Conservation (phyloP, 352 stramenopile species). For the Phytophthora boehmeriae region DNA sequence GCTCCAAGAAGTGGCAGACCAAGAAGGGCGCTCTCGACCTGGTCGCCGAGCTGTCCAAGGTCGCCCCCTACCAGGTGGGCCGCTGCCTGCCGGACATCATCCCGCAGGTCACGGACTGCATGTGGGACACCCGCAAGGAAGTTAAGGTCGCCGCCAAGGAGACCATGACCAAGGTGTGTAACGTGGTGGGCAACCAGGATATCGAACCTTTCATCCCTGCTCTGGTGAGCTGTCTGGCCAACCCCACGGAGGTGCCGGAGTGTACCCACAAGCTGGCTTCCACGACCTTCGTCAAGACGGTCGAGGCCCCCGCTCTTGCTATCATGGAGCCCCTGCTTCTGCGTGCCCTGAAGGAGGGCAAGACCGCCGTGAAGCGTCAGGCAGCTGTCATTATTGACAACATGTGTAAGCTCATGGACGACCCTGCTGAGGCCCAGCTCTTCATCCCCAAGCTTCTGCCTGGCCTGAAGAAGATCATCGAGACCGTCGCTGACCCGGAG, state of each 20-base stretch:
- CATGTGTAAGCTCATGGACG: conserved; percentile 99
- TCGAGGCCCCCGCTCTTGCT: conserved; percentile 95
- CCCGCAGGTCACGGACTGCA: conserved; percentile 96
- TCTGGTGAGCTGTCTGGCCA: conserved; percentile 97
- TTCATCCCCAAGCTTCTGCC: conserved; percentile 98
- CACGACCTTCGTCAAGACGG: conserved; percentile 99
- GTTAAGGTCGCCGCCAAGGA: conserved; percentile 95
- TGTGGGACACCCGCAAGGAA: conserved; percentile 99
- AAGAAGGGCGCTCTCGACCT: conserved; percentile 96
- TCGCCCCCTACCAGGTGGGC: conserved; percentile 95
- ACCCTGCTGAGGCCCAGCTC: conserved; percentile 95
- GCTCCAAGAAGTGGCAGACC: conserved; percentile 96
- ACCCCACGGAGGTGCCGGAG: conserved; percentile 97
- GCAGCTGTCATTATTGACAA: conserved; percentile 99
- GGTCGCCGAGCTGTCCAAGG: conserved; percentile 90
- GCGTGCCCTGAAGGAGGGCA: conserved; percentile 95
- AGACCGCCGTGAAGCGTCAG: conserved; percentile 97
- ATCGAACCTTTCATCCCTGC: conserved; percentile 99
- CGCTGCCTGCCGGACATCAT: conserved; percentile 97
- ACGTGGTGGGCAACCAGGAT: conserved; percentile 98
- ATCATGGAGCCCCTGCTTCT: conserved; percentile 98
- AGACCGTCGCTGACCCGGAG: conserved; percentile 96
- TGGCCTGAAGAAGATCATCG: conserved; percentile 96
- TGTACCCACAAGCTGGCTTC: conserved; percentile 99
- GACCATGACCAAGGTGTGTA: conserved; percentile 95